A percentile compares a stretch with the other conserved stretches of the same genome.
These are phyloP conservation scores for Cairneyella variabilis DNA, from an alignment of 495 filamentous ascomycete species.

Conservation along the genomic window DNA sequence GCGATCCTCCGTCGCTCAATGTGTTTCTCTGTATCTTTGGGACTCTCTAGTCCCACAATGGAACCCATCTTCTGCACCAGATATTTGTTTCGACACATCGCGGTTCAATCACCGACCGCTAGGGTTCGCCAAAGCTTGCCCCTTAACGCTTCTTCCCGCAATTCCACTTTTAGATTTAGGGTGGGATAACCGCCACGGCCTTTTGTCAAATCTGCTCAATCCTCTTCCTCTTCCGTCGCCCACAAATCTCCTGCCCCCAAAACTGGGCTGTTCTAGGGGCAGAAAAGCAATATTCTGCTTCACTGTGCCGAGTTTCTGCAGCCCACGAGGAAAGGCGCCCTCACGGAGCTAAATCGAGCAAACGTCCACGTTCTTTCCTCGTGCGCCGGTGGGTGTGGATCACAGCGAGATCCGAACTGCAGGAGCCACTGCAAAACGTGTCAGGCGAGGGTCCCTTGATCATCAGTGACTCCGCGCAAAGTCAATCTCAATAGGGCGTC, in stretches of 20 bases:
- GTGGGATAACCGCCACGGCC: background rate
- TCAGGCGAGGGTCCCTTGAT: background rate
- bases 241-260: background rate
- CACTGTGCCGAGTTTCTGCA: background rate
- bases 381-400: background rate
- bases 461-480: background rate
- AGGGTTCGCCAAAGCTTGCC: background rate
- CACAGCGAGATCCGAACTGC: background rate
- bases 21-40: conserved; percentile 6
- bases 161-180: background rate
- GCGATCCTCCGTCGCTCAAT: background rate
- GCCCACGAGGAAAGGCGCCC: background rate
- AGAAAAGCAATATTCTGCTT: background rate
- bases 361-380: background rate
- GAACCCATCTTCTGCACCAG: conserved; percentile 4
- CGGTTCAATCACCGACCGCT: conserved; percentile 2
- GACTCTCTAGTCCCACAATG: background rate
- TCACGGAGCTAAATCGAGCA: background rate
- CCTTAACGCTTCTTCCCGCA: background rate
- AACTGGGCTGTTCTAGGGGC: background rate
- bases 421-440: background rate
- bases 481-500: background rate
- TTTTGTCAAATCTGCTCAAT: background rate
- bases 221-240: background rate
- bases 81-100: background rate